These are phyloP conservation scores for Scopulariopsis brevicaulis DNA, from an alignment of 2,329 filamentous ascomycete genomes.

Conservation along the genomic window DNA sequence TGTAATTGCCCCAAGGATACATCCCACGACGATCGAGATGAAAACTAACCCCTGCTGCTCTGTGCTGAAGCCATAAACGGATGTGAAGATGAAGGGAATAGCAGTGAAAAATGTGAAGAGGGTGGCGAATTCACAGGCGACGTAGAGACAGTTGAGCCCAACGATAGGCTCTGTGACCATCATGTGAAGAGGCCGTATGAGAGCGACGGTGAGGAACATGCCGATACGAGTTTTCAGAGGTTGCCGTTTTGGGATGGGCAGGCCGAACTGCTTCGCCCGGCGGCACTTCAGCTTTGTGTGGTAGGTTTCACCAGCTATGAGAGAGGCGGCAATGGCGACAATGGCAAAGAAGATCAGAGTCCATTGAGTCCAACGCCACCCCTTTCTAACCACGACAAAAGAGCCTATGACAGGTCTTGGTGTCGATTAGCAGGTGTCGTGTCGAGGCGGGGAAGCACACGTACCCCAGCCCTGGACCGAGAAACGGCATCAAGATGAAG, in stretches of 20 bases:
- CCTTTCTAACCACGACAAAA: slow-evolving; percentile 30
- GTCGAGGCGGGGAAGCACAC: slow-evolving; percentile 6
- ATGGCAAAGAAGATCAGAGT: slow-evolving; percentile 33
- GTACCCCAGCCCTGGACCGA: slow-evolving; percentile 39
- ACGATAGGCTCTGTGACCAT: slow-evolving; percentile 53
- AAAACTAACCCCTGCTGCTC: slow-evolving; percentile 32
- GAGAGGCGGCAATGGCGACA: slow-evolving; percentile 20
- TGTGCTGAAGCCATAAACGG: slow-evolving; percentile 29
- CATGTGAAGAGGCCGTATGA: slow-evolving; percentile 43
- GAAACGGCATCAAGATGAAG: slow-evolving; percentile 38
- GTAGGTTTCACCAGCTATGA: slow-evolving; percentile 43
- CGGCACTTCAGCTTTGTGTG: slow-evolving; percentile 35
- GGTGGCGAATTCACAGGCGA: slow-evolving; percentile 37
- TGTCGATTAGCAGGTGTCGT: slow-evolving; percentile 7
- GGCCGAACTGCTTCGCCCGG: slow-evolving; percentile 21
- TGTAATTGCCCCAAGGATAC: slow-evolving; percentile 27
- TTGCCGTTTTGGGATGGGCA: not conserved
- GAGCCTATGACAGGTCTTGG: slow-evolving; percentile 34
- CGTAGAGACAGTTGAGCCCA: slow-evolving; percentile 38
- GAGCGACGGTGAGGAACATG: slow-evolving; percentile 26
- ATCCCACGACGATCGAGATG: slow-evolving; percentile 31
- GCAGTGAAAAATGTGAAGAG: slow-evolving; percentile 41
- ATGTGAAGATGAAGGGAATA: slow-evolving; percentile 34
- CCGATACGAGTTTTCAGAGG: slow-evolving; percentile 10
- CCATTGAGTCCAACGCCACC: slow-evolving; percentile 44